phyloP scores from a whole-genome alignment of 2,329 filamentous ascomycete species.

The Ascocoryne sarcoides region DNA sequence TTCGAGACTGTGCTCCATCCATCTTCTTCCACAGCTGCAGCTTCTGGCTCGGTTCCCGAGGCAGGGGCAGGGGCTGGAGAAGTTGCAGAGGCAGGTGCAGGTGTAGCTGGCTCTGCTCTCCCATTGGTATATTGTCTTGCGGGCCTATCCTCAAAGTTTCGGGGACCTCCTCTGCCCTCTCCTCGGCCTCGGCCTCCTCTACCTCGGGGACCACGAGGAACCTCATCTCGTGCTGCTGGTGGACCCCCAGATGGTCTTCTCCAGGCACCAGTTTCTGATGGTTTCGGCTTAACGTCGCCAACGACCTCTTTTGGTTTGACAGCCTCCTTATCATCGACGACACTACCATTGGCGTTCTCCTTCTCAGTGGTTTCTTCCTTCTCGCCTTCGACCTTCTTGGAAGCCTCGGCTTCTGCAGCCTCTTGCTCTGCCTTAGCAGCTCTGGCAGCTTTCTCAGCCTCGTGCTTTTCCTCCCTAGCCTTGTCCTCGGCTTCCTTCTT shows the following conservation, averaged over 20 bases:
- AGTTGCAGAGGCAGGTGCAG: conserved; percentile 30
- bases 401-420: conserved; percentile 19
- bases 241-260: conserved; percentile 40
- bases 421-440: conserved; percentile 31
- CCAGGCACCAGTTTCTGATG: conserved; percentile 52
- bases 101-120: conserved; percentile 37
- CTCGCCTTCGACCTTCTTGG: conserved; percentile 21
- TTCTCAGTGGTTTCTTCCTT: conserved; percentile 28
- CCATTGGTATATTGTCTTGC: conserved; percentile 29
- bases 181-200: conserved; percentile 31
- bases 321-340: conserved; percentile 42
- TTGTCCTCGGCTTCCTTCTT: conserved; percentile 64
- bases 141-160: conserved; percentile 23
- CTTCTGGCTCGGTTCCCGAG: conserved; percentile 27
- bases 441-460: conserved; percentile 36
- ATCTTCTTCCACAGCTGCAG: conserved; percentile 44
- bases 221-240: conserved; percentile 31
- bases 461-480: conserved; percentile 51
- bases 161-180: conserved; percentile 32
- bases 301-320: conserved; percentile 37
- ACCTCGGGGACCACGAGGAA: conserved; percentile 34
- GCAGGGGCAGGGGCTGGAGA: conserved; percentile 26
- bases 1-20: conserved; percentile 54
- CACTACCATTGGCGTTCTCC: conserved; percentile 28
- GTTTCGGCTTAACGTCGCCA: conserved; percentile 44